A percentile compares a stretch with the other conserved stretches of the same genome.
These are phyloP conservation scores for Clathrus columnatus DNA, from an alignment of 768 basidiomycete genomes.

Conservation along the genomic window DNA sequence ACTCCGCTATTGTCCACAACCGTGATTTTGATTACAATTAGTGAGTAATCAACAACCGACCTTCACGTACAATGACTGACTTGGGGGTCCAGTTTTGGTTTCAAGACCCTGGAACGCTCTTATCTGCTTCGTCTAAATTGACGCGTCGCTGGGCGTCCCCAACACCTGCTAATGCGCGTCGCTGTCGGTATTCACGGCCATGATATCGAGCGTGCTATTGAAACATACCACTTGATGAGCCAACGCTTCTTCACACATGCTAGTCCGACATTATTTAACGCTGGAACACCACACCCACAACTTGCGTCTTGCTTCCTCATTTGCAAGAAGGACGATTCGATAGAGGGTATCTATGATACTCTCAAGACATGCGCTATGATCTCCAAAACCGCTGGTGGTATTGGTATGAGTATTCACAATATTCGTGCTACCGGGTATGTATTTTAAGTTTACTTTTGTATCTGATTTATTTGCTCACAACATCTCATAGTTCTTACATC, in stretches of 20 bases:
- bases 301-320: constrained; percentile 96
- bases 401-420: constrained; percentile 91
- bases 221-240: constrained; percentile 95
- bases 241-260: constrained; percentile 98
- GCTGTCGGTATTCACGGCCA: constrained; percentile 92
- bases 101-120: constrained; percentile 97
- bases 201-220: constrained; percentile 80
- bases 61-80: not conserved
- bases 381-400: constrained; percentile 97
- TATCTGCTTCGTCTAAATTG: constrained; percentile 93
- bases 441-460: not conserved
- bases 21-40: constrained; percentile 97
- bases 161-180: constrained; percentile 99
- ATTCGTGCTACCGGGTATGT: constrained; percentile 90
- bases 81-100: constrained; percentile 67
- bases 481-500: constrained; percentile 73
- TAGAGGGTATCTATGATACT: constrained; percentile 98
- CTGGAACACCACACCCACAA: constrained; percentile 93
- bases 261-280: constrained; percentile 96
- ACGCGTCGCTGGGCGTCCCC: constrained; percentile 92
- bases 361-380: constrained; percentile 98
- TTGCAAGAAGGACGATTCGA: constrained; percentile 97
- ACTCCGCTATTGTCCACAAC: constrained; percentile 95
- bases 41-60: constrained; percentile 35
- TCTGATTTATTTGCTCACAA: not conserved